A percentile compares a stretch with the other conserved stretches of the same genome.
phyloP scores from a whole-genome alignment of 495 filamentous ascomycete genomes.

The Hypomontagnella submonticulosa region DNA sequence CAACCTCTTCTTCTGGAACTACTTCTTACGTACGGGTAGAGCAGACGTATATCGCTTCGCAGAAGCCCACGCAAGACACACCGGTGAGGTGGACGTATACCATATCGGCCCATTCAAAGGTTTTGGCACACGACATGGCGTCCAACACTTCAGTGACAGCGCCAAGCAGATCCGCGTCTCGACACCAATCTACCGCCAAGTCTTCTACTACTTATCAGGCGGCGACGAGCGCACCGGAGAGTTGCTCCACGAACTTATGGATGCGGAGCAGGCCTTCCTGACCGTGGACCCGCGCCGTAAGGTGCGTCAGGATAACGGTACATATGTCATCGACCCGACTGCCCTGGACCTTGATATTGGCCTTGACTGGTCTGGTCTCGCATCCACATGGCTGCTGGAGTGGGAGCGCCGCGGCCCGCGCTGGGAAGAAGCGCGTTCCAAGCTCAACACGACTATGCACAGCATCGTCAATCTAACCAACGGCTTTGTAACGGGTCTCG shows the following conservation, averaged over 20 bases:
- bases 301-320: conserved; percentile 55
- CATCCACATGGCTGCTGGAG: conserved; percentile 58
- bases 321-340: conserved; percentile 53
- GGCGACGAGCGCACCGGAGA: conserved; percentile 61
- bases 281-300: conserved; percentile 60
- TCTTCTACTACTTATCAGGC: conserved; percentile 60
- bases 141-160: conserved; percentile 63
- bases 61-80: conserved; percentile 61
- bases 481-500: conserved; percentile 61
- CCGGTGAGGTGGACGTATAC: conserved; percentile 63
- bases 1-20: conserved; percentile 63
- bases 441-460: conserved; percentile 52
- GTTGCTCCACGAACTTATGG: conserved; percentile 53
- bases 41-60: conserved; percentile 60
- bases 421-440: conserved; percentile 54
- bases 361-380: conserved; percentile 61
- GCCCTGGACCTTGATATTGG: conserved; percentile 59
- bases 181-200: conserved; percentile 55
- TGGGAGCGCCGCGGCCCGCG: conserved; percentile 59
- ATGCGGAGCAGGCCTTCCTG: conserved; percentile 56
- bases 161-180: conserved; percentile 63
- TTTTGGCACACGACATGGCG: conserved; percentile 63
- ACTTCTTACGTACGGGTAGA: conserved; percentile 60
- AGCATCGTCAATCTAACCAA: conserved; percentile 57
- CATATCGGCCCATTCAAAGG: conserved; percentile 60